Conservation (phyloP, 2,329 filamentous ascomycete genomes). For the Gnomoniopsis smithogilvyi region DNA sequence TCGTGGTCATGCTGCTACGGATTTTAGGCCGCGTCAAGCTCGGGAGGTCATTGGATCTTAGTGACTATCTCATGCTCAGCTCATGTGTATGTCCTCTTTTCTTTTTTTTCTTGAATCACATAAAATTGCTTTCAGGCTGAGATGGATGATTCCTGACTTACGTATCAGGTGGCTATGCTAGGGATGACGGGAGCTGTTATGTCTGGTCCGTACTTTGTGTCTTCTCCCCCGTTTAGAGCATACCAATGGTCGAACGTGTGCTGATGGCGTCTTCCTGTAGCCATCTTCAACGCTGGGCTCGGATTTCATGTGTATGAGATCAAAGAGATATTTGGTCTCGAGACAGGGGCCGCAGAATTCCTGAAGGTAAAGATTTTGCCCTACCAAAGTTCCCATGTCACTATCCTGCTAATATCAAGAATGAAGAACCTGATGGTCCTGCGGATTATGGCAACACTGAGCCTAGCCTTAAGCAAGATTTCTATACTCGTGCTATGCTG, state of each 20-base stretch:
- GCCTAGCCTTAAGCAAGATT: constrained; percentile 5
- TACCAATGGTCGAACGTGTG: background rate
- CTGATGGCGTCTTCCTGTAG: background rate
- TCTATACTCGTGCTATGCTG: constrained; percentile 5
- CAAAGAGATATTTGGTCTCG: background rate
- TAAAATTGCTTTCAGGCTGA: background rate
- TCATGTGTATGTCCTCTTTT: background rate
- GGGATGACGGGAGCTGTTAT: background rate
- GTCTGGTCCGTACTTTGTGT: background rate
- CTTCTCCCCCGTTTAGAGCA: background rate
- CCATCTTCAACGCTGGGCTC: constrained; percentile 1
- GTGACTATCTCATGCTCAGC: constrained; percentile 6
- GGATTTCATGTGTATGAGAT: constrained; percentile 6
- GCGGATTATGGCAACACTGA: constrained; percentile 1
- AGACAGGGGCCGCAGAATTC: background rate
- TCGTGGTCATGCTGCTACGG: background rate
- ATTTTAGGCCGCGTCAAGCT: constrained; percentile 5
- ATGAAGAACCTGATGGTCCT: background rate
- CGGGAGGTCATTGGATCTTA: constrained; percentile 1
- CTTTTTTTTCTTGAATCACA: background rate
- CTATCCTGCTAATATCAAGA: background rate
- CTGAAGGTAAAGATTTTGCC: background rate
- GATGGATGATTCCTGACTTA: background rate
- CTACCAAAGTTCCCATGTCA: background rate
- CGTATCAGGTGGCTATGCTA: background rate